Conservation (phyloP, 768 basidiomycete species). For the Pisolithus orientalis region DNA sequence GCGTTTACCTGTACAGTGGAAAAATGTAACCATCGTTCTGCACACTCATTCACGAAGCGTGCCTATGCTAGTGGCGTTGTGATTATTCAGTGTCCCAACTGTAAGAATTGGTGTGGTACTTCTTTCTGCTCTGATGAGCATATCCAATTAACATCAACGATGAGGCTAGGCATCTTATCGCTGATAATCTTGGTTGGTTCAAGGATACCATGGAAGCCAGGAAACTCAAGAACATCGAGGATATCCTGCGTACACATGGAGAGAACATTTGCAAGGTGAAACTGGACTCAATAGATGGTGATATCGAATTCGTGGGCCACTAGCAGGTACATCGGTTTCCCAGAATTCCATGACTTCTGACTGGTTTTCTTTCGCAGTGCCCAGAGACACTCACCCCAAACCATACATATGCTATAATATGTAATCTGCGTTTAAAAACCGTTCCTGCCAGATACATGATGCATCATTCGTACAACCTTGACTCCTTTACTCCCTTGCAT, state of each 20-base stretch:
- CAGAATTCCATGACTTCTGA: no score
- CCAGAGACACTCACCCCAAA: no score
- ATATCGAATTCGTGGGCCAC: slow-evolving; percentile 46
- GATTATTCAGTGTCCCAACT: slow-evolving; percentile 87
- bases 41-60: slow-evolving; percentile 80
- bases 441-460: no score
- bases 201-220: slow-evolving; percentile 73
- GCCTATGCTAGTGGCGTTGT: slow-evolving; percentile 88
- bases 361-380: no score
- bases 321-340: not conserved
- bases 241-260: slow-evolving; percentile 70
- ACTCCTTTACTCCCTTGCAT: no score
- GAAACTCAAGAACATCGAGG: slow-evolving; percentile 73
- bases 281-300: slow-evolving; percentile 37
- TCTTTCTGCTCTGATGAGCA: not conserved
- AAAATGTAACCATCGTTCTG: slow-evolving; percentile 70
- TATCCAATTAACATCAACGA: not conserved
- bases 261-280: slow-evolving; percentile 60
- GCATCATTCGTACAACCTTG: no score
- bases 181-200: slow-evolving; percentile 92
- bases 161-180: slow-evolving; percentile 76
- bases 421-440: no score
- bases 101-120: slow-evolving; percentile 70
- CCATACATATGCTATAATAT: no score
- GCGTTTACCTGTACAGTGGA: slow-evolving; percentile 83